Percentiles rank a stretch among this genome's conserved stretches.
Conservation (phyloP, 495 filamentous ascomycete species). For the Tuber microsphaerosporum region DNA sequence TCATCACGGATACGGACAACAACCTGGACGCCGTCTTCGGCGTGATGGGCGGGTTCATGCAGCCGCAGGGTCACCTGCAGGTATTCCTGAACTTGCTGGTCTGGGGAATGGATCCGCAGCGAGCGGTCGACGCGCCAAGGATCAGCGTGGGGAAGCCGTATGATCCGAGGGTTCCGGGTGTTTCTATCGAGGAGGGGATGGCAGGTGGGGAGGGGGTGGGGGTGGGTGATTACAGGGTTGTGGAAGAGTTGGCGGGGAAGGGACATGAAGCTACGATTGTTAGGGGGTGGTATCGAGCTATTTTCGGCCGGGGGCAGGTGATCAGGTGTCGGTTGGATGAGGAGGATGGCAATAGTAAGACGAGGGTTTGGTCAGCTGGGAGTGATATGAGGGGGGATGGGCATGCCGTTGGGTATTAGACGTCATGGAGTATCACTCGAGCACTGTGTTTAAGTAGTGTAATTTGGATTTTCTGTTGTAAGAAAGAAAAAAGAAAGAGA, state of each 20-base stretch:
- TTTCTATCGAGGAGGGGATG: constrained; percentile 85
- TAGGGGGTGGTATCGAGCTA: constrained; percentile 56
- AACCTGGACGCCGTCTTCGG: constrained; percentile 78
- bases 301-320: constrained; percentile 88
- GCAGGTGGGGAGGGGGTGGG: no score
- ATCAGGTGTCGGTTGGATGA: constrained; percentile 65
- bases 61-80: constrained; percentile 95
- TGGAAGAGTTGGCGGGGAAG: constrained; percentile 57
- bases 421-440: not conserved
- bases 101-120: constrained; percentile 77
- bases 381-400: constrained; percentile 89
- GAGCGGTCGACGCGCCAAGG: constrained; percentile 81
- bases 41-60: constrained; percentile 99
- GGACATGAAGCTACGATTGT: constrained; percentile 71
- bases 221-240: constrained; percentile 53
- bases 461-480: not conserved
- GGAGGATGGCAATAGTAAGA: constrained; percentile 60
- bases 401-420: constrained; percentile 36
- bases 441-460: not conserved
- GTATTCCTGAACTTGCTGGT: constrained; percentile 84
- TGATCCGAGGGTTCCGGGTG: constrained; percentile 43
- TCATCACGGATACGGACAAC: constrained; percentile 71
- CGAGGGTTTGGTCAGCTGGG: constrained; percentile 69
- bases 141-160: constrained; percentile 66
- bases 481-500: no score